Evolutionary conservation across 257 asterid species (phyloP).

Genomic region (Solanum bulbocastanum): DNA sequence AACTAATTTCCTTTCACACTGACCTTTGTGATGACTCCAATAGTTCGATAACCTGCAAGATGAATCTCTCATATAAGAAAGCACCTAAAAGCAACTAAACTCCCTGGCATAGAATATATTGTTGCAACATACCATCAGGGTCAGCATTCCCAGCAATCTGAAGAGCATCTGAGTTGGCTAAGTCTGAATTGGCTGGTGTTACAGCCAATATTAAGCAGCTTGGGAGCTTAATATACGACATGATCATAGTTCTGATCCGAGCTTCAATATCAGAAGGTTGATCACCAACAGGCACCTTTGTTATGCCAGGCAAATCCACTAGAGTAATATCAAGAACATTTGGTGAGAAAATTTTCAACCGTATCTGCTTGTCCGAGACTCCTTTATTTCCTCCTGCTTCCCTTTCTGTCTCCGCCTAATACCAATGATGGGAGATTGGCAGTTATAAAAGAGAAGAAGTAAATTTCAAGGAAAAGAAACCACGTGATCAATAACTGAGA

Average conservation of each 20-base stretch:
- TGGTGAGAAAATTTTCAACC: slow-evolving; percentile 81
- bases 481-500: not conserved
- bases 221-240: slow-evolving; percentile 60
- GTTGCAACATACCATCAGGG: slow-evolving; percentile 60
- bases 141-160: slow-evolving; percentile 96
- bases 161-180: slow-evolving; percentile 97
- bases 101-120: not conserved
- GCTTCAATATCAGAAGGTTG: slow-evolving; percentile 96
- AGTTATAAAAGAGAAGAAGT: slow-evolving; percentile 2
- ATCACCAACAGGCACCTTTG: slow-evolving; percentile 95
- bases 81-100: not conserved
- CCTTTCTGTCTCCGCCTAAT: slow-evolving; percentile 79
- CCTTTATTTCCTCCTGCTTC: slow-evolving; percentile 88
- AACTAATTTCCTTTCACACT: not conserved
- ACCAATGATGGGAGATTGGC: not conserved
- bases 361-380: slow-evolving; percentile 79
- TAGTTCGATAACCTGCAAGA: slow-evolving; percentile 81
- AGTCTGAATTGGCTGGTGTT: slow-evolving; percentile 92
- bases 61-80: slow-evolving; percentile 1
- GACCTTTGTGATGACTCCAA: slow-evolving; percentile 95
- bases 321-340: slow-evolving; percentile 90
- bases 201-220: slow-evolving; percentile 87
- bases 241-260: slow-evolving; percentile 90
- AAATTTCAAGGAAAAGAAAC: not conserved
- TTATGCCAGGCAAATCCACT: slow-evolving; percentile 94